A percentile compares a stretch with the other conserved stretches of the same genome.
These are phyloP conservation scores for Backusella tarrabulga DNA, from an alignment of 192 early-diverging fungal genomes.

Conservation along the genomic window DNA sequence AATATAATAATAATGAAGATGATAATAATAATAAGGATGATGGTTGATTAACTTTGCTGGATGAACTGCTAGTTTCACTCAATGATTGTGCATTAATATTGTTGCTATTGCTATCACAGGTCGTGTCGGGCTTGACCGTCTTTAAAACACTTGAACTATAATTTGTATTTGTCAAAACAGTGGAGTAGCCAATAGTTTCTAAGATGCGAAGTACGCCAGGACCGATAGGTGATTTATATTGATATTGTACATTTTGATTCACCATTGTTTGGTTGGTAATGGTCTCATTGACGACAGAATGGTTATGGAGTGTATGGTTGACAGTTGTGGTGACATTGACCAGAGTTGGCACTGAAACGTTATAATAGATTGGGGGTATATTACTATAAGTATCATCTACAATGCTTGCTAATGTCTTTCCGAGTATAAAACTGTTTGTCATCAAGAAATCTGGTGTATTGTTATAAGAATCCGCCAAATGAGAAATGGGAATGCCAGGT, in stretches of 20 bases:
- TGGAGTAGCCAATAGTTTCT: constrained; percentile 34
- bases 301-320: background rate
- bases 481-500: constrained; percentile 32
- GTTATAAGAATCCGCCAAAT: constrained; percentile 30
- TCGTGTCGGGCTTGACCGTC: constrained; percentile 6
- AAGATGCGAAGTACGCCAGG: constrained; percentile 32
- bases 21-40: background rate
- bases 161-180: constrained; percentile 27
- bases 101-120: background rate
- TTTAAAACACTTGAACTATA: background rate
- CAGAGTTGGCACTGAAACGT: background rate
- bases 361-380: constrained; percentile 18
- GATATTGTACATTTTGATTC: background rate
- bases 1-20: background rate
- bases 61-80: background rate
- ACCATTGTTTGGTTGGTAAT: background rate
- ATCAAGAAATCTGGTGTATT: constrained; percentile 32
- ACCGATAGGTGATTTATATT: constrained; percentile 26
- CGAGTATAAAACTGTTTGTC: constrained; percentile 8
- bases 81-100: background rate
- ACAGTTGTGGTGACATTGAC: constrained; percentile 11
- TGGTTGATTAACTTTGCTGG: background rate
- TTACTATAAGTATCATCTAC: constrained; percentile 4
- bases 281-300: constrained; percentile 17
- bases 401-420: constrained; percentile 21